Evolutionary conservation across 2,329 filamentous ascomycete genomes (phyloP), one percentile per base, ranked within the genome.

Genomic region (Alternaria novae-zelandiae): DNA sequence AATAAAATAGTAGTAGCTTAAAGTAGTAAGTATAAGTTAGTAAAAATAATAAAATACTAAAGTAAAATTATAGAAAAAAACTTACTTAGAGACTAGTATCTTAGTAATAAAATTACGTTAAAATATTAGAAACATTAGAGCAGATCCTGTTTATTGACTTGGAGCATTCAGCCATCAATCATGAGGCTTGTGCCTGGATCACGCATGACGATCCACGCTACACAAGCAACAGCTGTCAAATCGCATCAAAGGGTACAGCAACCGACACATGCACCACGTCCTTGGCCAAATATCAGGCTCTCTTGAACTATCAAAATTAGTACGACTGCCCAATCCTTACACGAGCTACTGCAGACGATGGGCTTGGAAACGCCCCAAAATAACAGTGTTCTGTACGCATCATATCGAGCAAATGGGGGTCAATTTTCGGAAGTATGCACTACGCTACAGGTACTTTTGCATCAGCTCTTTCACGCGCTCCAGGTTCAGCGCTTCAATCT

Each of bases 391-490:
- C 15, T 51, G 49, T 51, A 32, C 17, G 49, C 8, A 36, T 36
- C 20, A 25, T 17, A n/a, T 11, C 0, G 28, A 17, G 21, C 8
- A 13, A 17, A 25, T 3, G 11, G 13, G 17, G 11, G 11, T 23
- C 49, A 7, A 8, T 23, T 23, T 23, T 13, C 11, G 13, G 21
- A 10, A 11, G 3, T 45, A 30, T 46, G 8, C 43, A 11, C 17
- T 20, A 41, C 47, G 11, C 55, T 66, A 77, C 54, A 78, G 51
- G 59, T 78, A 79, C 64, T 75, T 78, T 44, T 68, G 63, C 78
- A 80, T 80, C 62, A 81, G 28, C 32, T 74, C 72, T 68, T 74
- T 80, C 20, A 82, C 69, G 57, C 67, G 73, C n/a, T 65, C 70
- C 59, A 82, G 47, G 59, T 78, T 67, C 64, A 78, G 53, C 44